phyloP scores from a whole-genome alignment of 768 basidiomycete genomes.

The Termitomyces sp. region DNA sequence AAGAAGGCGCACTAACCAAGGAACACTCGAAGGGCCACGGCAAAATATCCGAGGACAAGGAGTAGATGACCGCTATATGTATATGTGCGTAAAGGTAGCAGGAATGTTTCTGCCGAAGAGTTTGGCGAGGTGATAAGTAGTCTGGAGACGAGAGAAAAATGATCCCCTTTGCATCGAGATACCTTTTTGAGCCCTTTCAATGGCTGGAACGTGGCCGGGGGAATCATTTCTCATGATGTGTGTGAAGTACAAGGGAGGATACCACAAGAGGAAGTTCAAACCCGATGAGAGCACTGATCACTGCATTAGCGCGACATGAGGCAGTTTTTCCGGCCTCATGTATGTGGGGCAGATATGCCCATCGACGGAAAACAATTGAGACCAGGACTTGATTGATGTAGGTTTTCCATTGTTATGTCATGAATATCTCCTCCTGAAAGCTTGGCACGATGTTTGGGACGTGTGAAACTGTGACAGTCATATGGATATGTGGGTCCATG shows the following conservation, averaged over 20 bases:
- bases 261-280: constrained; percentile 4
- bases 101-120: background rate
- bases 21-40: no score
- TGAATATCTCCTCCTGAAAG: background rate
- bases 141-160: background rate
- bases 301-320: constrained; percentile 3
- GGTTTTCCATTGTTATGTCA: background rate
- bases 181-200: background rate
- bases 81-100: background rate
- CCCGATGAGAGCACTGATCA: background rate
- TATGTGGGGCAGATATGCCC: constrained; percentile 8
- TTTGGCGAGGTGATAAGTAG: background rate
- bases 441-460: background rate
- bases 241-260: constrained; percentile 5
- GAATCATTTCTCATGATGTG: background rate
- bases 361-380: constrained; percentile 1
- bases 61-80: background rate
- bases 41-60: background rate
- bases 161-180: constrained; percentile 5
- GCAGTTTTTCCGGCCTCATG: constrained; percentile 1
- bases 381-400: background rate
- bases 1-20: background rate
- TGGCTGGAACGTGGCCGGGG: background rate
- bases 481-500: background rate
- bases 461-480: background rate